Evolutionary conservation across 2,329 filamentous ascomycete genomes (phyloP).

Genomic region (Colletotrichum navitas): DNA sequence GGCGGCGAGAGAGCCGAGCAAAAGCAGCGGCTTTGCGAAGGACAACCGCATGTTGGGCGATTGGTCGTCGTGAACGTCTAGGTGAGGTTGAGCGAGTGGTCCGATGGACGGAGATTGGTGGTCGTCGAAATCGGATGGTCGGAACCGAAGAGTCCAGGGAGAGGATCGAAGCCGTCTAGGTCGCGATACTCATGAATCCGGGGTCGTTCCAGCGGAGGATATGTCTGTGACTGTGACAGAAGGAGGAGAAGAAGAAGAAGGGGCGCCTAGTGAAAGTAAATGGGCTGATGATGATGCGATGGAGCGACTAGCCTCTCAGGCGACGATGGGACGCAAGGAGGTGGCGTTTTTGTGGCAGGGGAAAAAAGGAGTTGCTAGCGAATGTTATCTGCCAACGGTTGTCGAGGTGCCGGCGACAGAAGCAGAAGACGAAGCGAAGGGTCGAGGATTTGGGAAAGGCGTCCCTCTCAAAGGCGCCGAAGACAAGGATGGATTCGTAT

Average conservation of each 20-base stretch:
- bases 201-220: constrained; percentile 30
- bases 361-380: constrained; percentile 24
- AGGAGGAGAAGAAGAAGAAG: neutral
- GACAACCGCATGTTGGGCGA: constrained; percentile 61
- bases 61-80: constrained; percentile 15
- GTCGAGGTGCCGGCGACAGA: constrained; percentile 1
- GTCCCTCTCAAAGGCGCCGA: constrained; percentile 37
- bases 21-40: constrained; percentile 58
- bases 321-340: constrained; percentile 6
- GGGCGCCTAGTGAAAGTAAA: constrained; percentile 1
- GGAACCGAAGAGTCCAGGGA: constrained; percentile 16
- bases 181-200: constrained; percentile 30
- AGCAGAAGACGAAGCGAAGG: constrained; percentile 15
- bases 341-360: constrained; percentile 34
- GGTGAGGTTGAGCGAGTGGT: constrained; percentile 13
- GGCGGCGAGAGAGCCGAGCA: constrained; percentile 60
- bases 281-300: constrained; percentile 19
- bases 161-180: constrained; percentile 29
- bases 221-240: constrained; percentile 6
- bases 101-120: constrained; percentile 3
- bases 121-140: constrained; percentile 17
- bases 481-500: constrained; percentile 23
- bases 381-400: constrained; percentile 38
- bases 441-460: constrained; percentile 18
- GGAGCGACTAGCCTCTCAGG: constrained; percentile 4